Conservation (phyloP, 202 grass and related monocot genomes). For the Zoysia matrella region DNA sequence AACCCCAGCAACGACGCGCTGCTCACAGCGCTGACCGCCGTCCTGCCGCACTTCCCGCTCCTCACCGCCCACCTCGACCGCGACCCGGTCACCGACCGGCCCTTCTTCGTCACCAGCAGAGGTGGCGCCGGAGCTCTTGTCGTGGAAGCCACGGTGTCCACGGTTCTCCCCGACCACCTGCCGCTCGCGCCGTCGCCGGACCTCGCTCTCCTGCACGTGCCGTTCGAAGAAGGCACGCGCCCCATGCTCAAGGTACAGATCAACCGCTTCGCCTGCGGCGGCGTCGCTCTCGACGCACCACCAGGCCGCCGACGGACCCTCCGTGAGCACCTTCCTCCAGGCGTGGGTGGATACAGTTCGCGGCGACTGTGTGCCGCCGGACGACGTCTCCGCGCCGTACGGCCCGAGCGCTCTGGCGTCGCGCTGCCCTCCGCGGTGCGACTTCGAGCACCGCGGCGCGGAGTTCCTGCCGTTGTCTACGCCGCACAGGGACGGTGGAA, state of each 20-base stretch:
- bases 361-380: background rate
- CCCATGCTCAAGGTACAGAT: slow-evolving; percentile 56
- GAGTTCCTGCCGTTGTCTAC: slow-evolving; percentile 28
- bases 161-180: slow-evolving; percentile 19
- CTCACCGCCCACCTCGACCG: slow-evolving; percentile 45
- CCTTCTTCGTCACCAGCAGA: slow-evolving; percentile 37
- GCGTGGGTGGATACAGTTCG: slow-evolving; percentile 48
- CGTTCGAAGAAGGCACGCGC: background rate
- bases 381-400: slow-evolving; percentile 16
- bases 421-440: slow-evolving; percentile 46
- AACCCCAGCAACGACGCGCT: slow-evolving; percentile 40
- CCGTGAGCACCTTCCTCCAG: slow-evolving; percentile 54
- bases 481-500: background rate
- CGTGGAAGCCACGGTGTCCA: slow-evolving; percentile 40
- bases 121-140: slow-evolving; percentile 49
- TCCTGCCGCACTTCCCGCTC: slow-evolving; percentile 49
- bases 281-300: slow-evolving; percentile 39
- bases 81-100: background rate
- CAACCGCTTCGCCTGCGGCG: slow-evolving; percentile 60
- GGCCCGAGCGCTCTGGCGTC: slow-evolving; percentile 30
- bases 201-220: slow-evolving; percentile 23
- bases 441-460: slow-evolving; percentile 57
- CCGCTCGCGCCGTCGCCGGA: slow-evolving; percentile 30
- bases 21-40: slow-evolving; percentile 42
- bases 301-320: slow-evolving; percentile 53